Evolutionary conservation across 148 eudicot genomes (phyloP).

Genomic region (Nepenthes mirabilis): DNA sequence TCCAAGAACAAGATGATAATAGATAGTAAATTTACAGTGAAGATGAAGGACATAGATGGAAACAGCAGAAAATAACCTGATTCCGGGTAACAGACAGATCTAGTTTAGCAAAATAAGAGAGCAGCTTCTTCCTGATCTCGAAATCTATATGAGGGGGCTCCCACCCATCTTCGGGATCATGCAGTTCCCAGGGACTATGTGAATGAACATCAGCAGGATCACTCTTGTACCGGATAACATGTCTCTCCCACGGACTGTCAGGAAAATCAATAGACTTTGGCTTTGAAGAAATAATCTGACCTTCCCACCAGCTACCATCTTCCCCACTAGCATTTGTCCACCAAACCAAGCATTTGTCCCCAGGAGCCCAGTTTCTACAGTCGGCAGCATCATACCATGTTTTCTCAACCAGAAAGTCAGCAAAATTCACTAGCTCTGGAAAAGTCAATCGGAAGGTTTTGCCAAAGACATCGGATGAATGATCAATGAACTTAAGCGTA

Average conservation of each 20-base stretch:
- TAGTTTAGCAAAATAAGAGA: constrained; percentile 36
- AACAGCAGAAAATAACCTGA: constrained; percentile 27
- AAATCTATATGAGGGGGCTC: constrained; percentile 48
- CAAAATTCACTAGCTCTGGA: constrained; percentile 52
- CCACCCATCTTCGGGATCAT: constrained; percentile 37
- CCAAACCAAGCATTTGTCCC: constrained; percentile 79
- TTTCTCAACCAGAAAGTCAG: constrained; percentile 89
- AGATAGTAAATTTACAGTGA: constrained; percentile 2
- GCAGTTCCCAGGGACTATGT: constrained; percentile 93
- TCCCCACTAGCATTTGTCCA: constrained; percentile 57
- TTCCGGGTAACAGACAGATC: constrained; percentile 27
- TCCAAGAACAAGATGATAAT: not conserved
- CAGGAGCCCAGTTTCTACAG: constrained; percentile 43
- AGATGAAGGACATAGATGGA: not conserved
- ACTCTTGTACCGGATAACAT: constrained; percentile 33
- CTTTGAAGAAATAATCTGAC: constrained; percentile 32
- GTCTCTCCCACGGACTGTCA: constrained; percentile 92
- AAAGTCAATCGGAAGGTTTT: constrained; percentile 44
- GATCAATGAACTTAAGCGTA: constrained; percentile 49
- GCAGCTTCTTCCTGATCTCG: constrained; percentile 26
- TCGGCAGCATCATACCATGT: constrained; percentile 56
- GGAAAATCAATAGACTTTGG: constrained; percentile 54
- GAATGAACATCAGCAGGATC: constrained; percentile 18
- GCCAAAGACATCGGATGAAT: constrained; percentile 29
- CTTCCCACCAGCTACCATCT: constrained; percentile 84